Evolutionary conservation across 1,284 basidiomycete species (phyloP).

Genomic region (Lentinula novae-zelandiae): DNA sequence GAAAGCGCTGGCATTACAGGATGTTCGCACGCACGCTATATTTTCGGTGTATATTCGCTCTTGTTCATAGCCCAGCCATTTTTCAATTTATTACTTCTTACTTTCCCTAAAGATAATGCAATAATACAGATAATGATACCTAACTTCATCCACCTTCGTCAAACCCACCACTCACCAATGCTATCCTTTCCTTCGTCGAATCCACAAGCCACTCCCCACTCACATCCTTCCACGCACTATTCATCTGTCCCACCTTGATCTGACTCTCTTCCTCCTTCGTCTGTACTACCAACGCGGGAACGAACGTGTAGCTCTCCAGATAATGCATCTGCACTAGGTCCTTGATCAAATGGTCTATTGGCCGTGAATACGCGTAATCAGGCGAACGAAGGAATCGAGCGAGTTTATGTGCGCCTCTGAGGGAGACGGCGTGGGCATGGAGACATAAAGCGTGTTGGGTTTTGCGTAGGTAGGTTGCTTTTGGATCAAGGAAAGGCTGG

Average conservation of each 20-base stretch:
- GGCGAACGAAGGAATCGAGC: background rate
- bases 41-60: background rate
- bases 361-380: background rate
- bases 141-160: background rate
- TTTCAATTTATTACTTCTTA: too few relatives aligned
- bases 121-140: too few relatives aligned
- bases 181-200: background rate
- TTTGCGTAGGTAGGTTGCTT: background rate
- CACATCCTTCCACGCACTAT: background rate
- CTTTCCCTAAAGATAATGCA: too few relatives aligned
- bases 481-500: background rate
- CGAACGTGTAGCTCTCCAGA: background rate
- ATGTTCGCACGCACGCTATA: background rate
- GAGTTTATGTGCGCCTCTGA: background rate
- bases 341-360: background rate
- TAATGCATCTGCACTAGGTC: background rate
- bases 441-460: background rate
- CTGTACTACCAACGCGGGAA: background rate
- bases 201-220: background rate
- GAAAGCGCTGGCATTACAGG: background rate
- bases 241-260: background rate
- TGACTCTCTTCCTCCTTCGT: background rate
- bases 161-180: background rate
- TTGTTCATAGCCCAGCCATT: too few relatives aligned
- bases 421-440: background rate